Percentiles rank a stretch among this genome's conserved stretches.
Conservation (phyloP, 176 grass and related monocot species). For the Poa pratensis region DNA sequence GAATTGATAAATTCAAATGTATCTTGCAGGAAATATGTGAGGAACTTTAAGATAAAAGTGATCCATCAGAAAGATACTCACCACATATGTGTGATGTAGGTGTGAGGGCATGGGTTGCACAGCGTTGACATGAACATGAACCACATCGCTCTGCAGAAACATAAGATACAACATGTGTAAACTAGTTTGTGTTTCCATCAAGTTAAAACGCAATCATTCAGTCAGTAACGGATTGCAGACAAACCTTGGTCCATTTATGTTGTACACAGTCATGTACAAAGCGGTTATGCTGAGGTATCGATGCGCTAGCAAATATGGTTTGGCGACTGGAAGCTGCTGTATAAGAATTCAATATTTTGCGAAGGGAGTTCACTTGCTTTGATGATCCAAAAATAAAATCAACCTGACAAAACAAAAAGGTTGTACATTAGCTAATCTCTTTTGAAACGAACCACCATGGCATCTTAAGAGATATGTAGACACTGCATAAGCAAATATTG, state of each 20-base stretch:
- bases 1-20: neutral
- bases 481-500: neutral
- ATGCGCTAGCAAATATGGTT: conserved; percentile 91
- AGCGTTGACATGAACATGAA: conserved; percentile 87
- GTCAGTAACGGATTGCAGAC: conserved; percentile 1
- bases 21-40: conserved; percentile 12
- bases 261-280: conserved; percentile 87
- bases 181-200: neutral
- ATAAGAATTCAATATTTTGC: conserved; percentile 83
- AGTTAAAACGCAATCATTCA: conserved; percentile 35
- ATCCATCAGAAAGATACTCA: conserved; percentile 31
- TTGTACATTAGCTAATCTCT: conserved; percentile 2
- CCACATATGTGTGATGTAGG: conserved; percentile 63
- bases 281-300: conserved; percentile 93
- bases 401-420: conserved; percentile 53
- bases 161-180: neutral
- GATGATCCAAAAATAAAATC: conserved; percentile 93
- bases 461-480: neutral
- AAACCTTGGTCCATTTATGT: conserved; percentile 96
- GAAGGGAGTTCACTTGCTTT: conserved; percentile 78
- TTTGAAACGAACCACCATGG: neutral
- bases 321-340: conserved; percentile 67
- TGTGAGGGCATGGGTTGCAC: conserved; percentile 79
- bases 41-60: neutral
- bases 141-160: conserved; percentile 74